Percentiles rank a stretch among this genome's conserved stretches.
Evolutionary conservation across 768 basidiomycete species (phyloP).

Genomic region (Boletus pseudopeckii): DNA sequence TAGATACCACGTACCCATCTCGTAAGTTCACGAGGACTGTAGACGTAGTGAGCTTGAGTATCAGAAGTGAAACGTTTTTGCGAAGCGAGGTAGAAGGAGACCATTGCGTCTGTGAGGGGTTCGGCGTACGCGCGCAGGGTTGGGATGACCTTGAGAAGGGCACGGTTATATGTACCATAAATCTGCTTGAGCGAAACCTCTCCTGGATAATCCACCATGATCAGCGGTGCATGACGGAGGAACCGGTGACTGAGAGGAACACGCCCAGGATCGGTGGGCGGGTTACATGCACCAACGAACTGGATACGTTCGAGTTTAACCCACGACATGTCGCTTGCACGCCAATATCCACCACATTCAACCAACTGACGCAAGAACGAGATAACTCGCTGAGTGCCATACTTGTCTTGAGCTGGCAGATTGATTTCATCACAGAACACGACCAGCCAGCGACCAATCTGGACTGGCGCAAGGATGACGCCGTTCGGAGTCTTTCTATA

Average conservation of each 20-base stretch:
- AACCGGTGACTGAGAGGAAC: conserved; percentile 98
- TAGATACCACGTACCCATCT: conserved; percentile 97
- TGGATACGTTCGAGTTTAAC: conserved; percentile 98
- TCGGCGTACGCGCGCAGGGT: conserved; percentile 90
- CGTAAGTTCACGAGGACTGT: conserved; percentile 97
- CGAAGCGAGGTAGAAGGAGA: conserved; percentile 89
- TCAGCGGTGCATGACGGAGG: conserved; percentile 92
- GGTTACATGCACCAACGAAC: conserved; percentile 99
- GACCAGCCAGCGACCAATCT: conserved; percentile 97
- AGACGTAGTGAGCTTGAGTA: conserved; percentile 97
- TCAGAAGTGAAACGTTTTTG: conserved; percentile 95
- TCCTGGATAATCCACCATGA: conserved; percentile 99
- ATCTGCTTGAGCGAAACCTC: conserved; percentile 97
- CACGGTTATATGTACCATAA: conserved; percentile 97
- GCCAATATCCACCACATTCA: conserved; percentile 93
- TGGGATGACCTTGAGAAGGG: conserved; percentile 92
- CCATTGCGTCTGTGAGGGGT: conserved; percentile 97
- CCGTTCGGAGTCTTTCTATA: conserved; percentile 98
- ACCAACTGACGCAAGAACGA: conserved; percentile 97
- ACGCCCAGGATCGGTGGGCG: conserved; percentile 97
- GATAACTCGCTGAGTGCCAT: conserved; percentile 97
- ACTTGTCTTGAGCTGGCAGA: conserved; percentile 93
- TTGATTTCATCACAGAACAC: conserved; percentile 99
- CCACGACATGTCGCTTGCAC: conserved; percentile 93
- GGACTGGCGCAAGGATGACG: conserved; percentile 89